phyloP scores from a whole-genome alignment of 1,139 yeast genomes.

The Hemisphaericaspora xylanilytica region DNA sequence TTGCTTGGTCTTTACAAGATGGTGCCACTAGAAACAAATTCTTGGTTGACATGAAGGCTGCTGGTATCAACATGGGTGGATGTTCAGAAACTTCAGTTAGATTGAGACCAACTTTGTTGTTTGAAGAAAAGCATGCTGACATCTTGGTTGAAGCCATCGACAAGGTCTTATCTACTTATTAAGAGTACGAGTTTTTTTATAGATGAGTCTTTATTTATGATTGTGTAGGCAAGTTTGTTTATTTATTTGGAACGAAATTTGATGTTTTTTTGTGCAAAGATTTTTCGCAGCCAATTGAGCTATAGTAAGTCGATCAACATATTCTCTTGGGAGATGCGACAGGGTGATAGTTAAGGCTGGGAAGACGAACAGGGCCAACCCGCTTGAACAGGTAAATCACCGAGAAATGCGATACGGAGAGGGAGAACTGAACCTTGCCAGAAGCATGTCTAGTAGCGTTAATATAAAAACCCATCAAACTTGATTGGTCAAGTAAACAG shows the following conservation, averaged over 20 bases:
- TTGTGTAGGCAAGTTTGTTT: neutral
- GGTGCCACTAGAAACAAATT: slow-evolving; percentile 58
- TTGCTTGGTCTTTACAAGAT: slow-evolving; percentile 69
- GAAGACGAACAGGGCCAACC: too few species aligned
- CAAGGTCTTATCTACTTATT: slow-evolving; percentile 42
- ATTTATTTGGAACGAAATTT: neutral
- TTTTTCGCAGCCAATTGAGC: too few species aligned
- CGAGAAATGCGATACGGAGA: too few species aligned
- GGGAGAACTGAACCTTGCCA: too few species aligned
- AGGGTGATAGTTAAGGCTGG: too few species aligned
- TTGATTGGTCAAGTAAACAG: too few species aligned
- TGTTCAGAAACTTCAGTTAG: slow-evolving; percentile 74
- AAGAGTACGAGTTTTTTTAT: slow-evolving; percentile 9
- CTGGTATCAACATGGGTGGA: slow-evolving; percentile 77
- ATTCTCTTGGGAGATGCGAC: too few species aligned
- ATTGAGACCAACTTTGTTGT: slow-evolving; percentile 72
- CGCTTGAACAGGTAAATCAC: too few species aligned
- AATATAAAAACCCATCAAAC: too few species aligned
- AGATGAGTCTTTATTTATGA: neutral
- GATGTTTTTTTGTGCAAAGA: neutral
- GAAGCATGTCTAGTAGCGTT: too few species aligned
- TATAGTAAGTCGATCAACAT: too few species aligned
- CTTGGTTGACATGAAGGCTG: slow-evolving; percentile 51
- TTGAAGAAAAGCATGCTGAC: slow-evolving; percentile 76
- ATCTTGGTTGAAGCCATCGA: slow-evolving; percentile 52